These are phyloP conservation scores for Saturnispora gosingensis DNA, from an alignment of 805 yeast species.

Conservation along the genomic window DNA sequence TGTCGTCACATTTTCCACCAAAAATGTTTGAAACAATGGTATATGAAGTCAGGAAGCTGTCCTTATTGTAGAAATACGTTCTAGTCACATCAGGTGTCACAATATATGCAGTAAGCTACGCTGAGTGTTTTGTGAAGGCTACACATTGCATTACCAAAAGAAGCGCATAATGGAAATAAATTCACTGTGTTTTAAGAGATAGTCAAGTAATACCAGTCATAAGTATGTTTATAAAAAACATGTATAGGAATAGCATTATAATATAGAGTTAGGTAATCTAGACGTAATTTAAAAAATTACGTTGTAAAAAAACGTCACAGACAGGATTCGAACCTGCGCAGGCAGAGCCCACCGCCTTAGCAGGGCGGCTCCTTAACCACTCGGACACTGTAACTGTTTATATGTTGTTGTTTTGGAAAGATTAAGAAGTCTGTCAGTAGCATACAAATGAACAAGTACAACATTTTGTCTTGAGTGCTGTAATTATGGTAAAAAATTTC, in stretches of 20 bases:
- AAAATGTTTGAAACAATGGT: slow-evolving; percentile 17
- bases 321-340: slow-evolving; percentile 99
- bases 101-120: not conserved
- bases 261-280: not conserved
- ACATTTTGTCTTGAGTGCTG: too few species aligned
- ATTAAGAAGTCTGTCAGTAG: too few species aligned
- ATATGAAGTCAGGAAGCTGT: slow-evolving; percentile 11
- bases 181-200: too few species aligned
- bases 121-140: not conserved
- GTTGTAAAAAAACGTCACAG: slow-evolving; percentile 70
- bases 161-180: not conserved
- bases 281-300: not conserved
- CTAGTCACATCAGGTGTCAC: not conserved
- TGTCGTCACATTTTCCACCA: slow-evolving; percentile 16
- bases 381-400: slow-evolving; percentile 52
- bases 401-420: too few species aligned
- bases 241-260: not conserved
- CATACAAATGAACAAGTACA: too few species aligned
- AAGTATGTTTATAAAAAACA: not conserved
- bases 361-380: slow-evolving; percentile 74
- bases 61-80: slow-evolving; percentile 14
- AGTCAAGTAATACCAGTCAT: not conserved
- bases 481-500: too few species aligned
- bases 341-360: slow-evolving; percentile 85
- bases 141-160: too few species aligned